Evolutionary conservation across 495 filamentous ascomycete genomes (phyloP).

Genomic region (Chaetomium fimeti): DNA sequence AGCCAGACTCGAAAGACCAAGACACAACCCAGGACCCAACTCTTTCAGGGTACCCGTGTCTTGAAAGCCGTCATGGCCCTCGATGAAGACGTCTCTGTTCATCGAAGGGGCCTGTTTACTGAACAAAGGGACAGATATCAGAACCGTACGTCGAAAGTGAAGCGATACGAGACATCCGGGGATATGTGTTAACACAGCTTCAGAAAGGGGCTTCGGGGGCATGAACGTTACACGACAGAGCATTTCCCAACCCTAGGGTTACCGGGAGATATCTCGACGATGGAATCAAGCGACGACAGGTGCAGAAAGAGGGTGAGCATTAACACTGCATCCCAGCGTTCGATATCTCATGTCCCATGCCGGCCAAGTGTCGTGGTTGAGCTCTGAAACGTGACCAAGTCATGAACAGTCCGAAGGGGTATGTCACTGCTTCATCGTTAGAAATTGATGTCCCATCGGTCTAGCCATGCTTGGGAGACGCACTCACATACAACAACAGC

Average conservation of each 20-base stretch:
- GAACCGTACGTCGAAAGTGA: background rate
- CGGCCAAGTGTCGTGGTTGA: background rate
- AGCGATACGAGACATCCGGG: background rate
- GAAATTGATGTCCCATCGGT: background rate
- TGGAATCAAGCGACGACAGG: background rate
- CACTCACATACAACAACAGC: background rate
- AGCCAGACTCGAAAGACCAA: background rate
- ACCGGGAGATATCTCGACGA: background rate
- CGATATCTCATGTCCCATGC: background rate
- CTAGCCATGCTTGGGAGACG: background rate
- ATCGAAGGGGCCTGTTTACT: background rate
- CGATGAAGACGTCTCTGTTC: background rate
- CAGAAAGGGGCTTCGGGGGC: background rate
- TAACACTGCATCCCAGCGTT: too few relatives aligned
- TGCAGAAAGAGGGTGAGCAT: background rate
- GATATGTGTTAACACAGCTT: background rate
- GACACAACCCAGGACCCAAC: background rate
- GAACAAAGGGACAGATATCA: background rate
- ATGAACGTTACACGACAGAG: background rate
- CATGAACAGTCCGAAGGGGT: background rate
- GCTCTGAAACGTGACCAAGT: background rate
- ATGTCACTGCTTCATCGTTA: background rate
- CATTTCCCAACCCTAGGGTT: background rate
- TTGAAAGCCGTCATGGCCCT: background rate
- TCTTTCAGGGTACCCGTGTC: background rate